Base-by-base conservation (phyloP, 2,329 filamentous ascomycete species). In the Stemphylium vesicarium region DNA sequence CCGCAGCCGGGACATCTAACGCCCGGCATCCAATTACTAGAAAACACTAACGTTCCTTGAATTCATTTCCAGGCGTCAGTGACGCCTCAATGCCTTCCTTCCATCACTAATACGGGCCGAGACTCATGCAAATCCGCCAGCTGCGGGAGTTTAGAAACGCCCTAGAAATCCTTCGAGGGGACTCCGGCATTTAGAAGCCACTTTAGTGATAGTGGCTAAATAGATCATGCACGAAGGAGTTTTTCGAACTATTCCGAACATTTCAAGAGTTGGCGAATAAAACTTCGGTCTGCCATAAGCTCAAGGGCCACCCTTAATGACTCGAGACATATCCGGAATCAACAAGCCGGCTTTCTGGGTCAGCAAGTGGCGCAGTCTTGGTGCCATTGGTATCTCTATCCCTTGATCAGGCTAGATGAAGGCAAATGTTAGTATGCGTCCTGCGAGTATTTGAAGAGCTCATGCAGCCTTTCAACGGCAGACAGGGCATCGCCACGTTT, bases 371-470 rank as follows among this genome's bases (percentile, higher is more conserved):
- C 32, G 43, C 31, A 20, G 29, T n/a, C 18, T 51, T 38, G 39
- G 45, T 41, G 24, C 29, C 44, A 36, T 51, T 41, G 43, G 32
- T 22, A 35, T 20, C 22, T 22, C 24, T 12, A 16, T 32, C n/a
- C 24, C 15, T 16, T 47, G 33, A 46, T 47, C 47, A 33, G 42
- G 41, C 47, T 41, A 46, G 47, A 51, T 37, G 47, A 37, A 42
- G 47, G 49, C 24, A 50, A 44, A 22, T 43, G 32, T 47, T 55
- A 29, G 38, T 16, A 43, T 47, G 35, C 37, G 11, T 38, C 31
- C 36, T 51, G 50, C 15, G 18, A 59, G 59, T 65, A 62, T 55
- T 57, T 65, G 57, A 62, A 57, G 42, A 32, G 50, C 49, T 32
- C 44, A 32, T 57, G 36, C 45, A 46, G 53, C 59, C 40, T 36